These are phyloP conservation scores for Fomitiporia mediterranea DNA, from an alignment of 1,284 basidiomycete genomes.

Conservation along the genomic window DNA sequence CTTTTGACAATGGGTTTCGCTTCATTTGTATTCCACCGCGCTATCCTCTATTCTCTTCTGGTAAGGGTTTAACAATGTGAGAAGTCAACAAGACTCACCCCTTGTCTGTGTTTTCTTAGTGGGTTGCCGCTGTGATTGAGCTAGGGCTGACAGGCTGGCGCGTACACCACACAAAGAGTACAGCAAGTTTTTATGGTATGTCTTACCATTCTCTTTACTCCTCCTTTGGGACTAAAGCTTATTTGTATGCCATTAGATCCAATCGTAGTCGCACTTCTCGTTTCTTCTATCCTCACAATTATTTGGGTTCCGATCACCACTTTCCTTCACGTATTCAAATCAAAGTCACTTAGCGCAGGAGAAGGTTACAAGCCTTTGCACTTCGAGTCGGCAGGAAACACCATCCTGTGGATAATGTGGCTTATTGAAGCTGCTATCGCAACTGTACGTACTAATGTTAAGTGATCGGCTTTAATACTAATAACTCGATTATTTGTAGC, in stretches of 20 bases:
- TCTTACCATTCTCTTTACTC: neutral
- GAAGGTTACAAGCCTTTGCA: constrained; percentile 1
- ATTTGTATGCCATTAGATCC: constrained; percentile 8
- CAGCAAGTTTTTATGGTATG: constrained; percentile 11
- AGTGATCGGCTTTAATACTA: neutral
- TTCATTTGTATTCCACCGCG: constrained; percentile 4
- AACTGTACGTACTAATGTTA: constrained; percentile 13
- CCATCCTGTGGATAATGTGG: constrained; percentile 21
- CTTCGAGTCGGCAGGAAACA: constrained; percentile 16
- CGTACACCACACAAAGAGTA: constrained; percentile 15
- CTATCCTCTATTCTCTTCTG: constrained; percentile 5
- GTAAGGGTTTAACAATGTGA: neutral
- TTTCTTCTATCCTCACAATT: constrained; percentile 18
- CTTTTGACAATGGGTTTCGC: neutral
- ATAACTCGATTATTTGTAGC: neutral
- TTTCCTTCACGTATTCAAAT: constrained; percentile 5
- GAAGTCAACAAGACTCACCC: neutral
- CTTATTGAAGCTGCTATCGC: constrained; percentile 19
- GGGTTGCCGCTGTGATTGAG: constrained; percentile 8
- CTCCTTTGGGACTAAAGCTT: too few species aligned
- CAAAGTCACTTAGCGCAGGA: neutral
- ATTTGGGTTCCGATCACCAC: constrained; percentile 19
- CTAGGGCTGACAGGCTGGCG: constrained; percentile 16
- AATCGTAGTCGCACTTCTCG: constrained; percentile 19
- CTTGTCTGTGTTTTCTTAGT: constrained; percentile 9